Percentiles rank a stretch among this genome's conserved stretches.
phyloP scores from a whole-genome alignment of 768 basidiomycete genomes.

The Boletus rubropictus region DNA sequence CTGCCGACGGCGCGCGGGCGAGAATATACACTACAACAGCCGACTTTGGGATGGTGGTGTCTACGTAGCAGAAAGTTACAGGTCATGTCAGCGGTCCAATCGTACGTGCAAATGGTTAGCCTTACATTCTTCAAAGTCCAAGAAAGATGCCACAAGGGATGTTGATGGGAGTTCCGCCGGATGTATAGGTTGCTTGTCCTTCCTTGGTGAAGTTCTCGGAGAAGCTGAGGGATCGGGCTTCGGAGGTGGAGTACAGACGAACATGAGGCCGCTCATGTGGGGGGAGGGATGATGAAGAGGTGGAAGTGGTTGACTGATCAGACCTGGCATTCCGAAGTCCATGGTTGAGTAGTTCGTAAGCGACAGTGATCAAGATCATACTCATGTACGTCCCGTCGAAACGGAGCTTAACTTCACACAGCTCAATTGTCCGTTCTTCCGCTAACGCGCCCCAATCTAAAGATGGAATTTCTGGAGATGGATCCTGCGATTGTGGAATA shows the following conservation, averaged over 20 bases:
- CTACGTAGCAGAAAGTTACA: conserved; percentile 37
- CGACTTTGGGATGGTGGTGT: conserved; percentile 35
- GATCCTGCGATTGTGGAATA: conserved; percentile 11
- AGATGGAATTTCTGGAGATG: conserved; percentile 15
- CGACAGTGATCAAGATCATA: conserved; percentile 25
- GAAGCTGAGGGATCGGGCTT: conserved; percentile 23
- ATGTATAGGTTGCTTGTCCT: conserved; percentile 23
- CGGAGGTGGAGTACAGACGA: conserved; percentile 38
- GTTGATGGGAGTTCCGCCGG: conserved; percentile 30
- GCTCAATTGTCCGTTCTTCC: conserved; percentile 54
- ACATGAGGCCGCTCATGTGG: conserved; percentile 40
- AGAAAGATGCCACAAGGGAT: conserved; percentile 46
- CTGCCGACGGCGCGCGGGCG: conserved; percentile 29
- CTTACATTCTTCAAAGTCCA: conserved; percentile 63
- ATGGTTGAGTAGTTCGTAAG: conserved; percentile 2
- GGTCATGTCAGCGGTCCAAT: background rate
- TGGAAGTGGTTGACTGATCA: conserved; percentile 41
- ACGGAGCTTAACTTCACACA: conserved; percentile 53
- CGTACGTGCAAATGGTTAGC: background rate
- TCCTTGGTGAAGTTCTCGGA: conserved; percentile 23
- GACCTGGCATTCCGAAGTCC: conserved; percentile 26
- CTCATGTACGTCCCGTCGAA: conserved; percentile 42
- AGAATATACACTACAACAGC: conserved; percentile 30
- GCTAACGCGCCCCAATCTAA: conserved; percentile 50
- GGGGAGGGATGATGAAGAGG: conserved; percentile 37